Base-by-base conservation (phyloP, 345 rosid species). In the Aurinia saxatilis region DNA sequence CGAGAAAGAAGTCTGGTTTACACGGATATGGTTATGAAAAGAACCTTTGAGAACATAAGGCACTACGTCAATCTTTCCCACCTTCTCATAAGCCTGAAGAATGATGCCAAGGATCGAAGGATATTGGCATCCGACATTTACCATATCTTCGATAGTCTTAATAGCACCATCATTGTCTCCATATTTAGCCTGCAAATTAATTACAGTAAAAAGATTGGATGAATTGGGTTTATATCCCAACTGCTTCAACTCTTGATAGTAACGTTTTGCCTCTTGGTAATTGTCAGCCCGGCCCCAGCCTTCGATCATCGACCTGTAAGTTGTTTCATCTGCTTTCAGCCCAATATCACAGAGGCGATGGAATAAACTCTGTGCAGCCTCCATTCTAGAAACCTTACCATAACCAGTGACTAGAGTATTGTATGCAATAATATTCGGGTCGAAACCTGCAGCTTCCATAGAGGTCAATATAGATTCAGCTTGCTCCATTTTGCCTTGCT, bases 281-380 rank as follows among this genome's bases (percentile, higher is more conserved):
- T 73, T 76, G 39, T 76, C 81, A 30, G 78, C 73, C 5, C 88
- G 84, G 11, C 98, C 96, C 95, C 96, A 91, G n/a, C 96, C 96
- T 80, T 91, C 96, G 49, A 91, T 75, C 96, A 91, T 88, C 49
- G 96, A 84, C 54, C 95, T 84, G 68, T 80, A 88, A 64, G 82
- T 86, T 57, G 96, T 83, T 61, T 84, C 92, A 79, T 88, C 90
- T 10, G 98, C 92, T 60, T 72, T 76, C 67, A 88, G 61, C 12
- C 87, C 95, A 61, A 68, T 44, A 39, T 75, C 77, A 58, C 8
- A 48, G 53, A 84, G 74, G 6, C 57, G 69, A 57, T 56, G 51
- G 72, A 84, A 88, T 41, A 81, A 57, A 12, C 66, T 65, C 63
- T 88, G 76, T 11, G 90, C 92, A 75, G 84, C 83, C 53, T 70